Base-by-base conservation (phyloP, 73 alveolate species). In the Paramecium octaurelia region DNA sequence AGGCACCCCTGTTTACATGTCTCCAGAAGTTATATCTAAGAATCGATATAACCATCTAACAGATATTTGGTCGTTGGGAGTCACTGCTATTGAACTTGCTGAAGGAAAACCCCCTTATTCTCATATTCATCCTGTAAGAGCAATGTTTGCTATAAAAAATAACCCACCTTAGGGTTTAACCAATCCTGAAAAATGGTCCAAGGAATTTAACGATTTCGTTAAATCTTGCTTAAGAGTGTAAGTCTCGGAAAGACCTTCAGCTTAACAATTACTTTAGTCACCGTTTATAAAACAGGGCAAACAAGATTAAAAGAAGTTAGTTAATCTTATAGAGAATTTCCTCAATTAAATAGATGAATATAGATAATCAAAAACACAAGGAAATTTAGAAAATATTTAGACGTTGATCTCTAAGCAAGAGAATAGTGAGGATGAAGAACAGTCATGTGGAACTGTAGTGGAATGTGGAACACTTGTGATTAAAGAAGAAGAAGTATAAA, bases 61-160 rank as follows among this genome's bases (percentile, higher is more conserved):
- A 20, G 99, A 96, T 80, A 96, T 96, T 31, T 96, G 99, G 99
- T 95, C 98, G 9, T 90, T 96, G 31, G 99, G 99, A 7, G 94
- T 96, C 7, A 98, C 99, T 21, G 97, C 98, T 48, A 97, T 98
- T 11, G 99, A 98, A 92, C 89, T 98, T 94, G 99, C 99, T 18
- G 99, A 98, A 77, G 99, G 99, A n/a, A 99, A 97, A 58, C 99
- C 99, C 8, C 99, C 99, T 21, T 98, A 97, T 92, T 89, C 98
- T 60, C 97, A 97, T 69, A 96, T 98, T 12, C 95, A 96, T 48
- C 97, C 98, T 29, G 91, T 97, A 73, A 92, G 97, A 85, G 99
- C 98, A 23, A 97, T 98, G 99, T 94, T 96, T 92, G 96, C 96
- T 23, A 98, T 98, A 11, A 94, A 93, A 85, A 93, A 95, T 70